phyloP scores from a whole-genome alignment of 192 early-diverging fungal genomes.

The Blastocladiella britannica region DNA sequence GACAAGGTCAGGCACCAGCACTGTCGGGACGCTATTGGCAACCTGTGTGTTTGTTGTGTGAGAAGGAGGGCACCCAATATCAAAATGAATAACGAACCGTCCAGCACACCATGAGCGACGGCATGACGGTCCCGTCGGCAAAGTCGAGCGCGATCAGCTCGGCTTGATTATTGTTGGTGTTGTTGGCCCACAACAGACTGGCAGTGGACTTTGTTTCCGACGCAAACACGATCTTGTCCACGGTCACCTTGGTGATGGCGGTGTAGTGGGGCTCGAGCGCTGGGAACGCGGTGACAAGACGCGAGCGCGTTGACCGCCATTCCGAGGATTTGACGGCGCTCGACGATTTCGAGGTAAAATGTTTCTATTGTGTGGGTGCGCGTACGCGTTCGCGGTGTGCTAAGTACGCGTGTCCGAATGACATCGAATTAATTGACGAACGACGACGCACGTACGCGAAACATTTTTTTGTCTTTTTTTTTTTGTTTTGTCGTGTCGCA shows the following conservation, averaged over 20 bases:
- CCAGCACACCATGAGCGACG: neutral
- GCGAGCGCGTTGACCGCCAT: neutral
- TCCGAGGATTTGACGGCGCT: neutral
- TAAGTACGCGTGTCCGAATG: too few species aligned
- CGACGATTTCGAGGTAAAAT: neutral
- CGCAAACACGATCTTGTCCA: neutral
- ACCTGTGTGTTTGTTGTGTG: too few species aligned
- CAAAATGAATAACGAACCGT: too few species aligned
- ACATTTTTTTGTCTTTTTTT: too few species aligned
- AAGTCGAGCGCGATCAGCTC: neutral
- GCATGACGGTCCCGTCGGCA: neutral
- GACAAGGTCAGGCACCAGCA: neutral
- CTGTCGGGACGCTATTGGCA: neutral
- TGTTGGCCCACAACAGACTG: neutral
- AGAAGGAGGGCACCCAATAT: too few species aligned
- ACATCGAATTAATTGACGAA: too few species aligned
- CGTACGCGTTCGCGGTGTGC: too few species aligned
- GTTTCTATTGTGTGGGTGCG: too few species aligned
- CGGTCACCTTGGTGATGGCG: neutral
- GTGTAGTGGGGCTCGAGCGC: neutral
- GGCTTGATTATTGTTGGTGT: too few species aligned
- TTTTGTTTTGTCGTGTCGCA: too few species aligned
- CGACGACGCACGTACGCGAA: too few species aligned
- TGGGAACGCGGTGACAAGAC: neutral
- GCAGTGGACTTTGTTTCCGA: neutral